Conservation (phyloP, 768 basidiomycete genomes). For the Suillus weaverae region DNA sequence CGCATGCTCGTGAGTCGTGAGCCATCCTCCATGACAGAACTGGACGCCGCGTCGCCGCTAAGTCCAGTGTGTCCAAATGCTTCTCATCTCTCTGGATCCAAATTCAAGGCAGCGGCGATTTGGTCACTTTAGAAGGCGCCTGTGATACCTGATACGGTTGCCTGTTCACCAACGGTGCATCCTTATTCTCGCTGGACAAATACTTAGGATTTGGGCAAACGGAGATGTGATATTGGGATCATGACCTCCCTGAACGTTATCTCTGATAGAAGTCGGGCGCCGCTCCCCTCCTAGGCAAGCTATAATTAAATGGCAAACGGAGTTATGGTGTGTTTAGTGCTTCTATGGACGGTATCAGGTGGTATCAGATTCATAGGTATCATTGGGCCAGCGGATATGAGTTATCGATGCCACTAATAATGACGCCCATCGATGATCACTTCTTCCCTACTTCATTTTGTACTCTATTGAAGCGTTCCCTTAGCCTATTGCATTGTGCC, state of each 20-base stretch:
- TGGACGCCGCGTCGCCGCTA: neutral
- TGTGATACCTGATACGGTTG: neutral
- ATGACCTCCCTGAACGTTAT: neutral
- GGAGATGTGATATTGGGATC: neutral
- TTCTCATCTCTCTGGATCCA: neutral
- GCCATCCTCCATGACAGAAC: neutral
- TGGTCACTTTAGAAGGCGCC: neutral
- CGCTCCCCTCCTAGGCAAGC: neutral
- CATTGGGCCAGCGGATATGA: neutral
- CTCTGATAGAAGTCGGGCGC: neutral
- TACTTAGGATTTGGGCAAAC: neutral
- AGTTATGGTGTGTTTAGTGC: neutral
- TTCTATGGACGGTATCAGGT: neutral
- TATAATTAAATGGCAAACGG: neutral
- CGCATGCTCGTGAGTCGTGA: neutral
- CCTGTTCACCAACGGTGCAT: neutral
- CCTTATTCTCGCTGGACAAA: neutral
- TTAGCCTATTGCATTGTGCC: neutral
- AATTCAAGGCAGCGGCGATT: neutral
- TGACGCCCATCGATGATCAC: neutral
- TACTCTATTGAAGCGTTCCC: neutral
- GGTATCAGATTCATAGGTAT: neutral
- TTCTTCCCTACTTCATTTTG: neutral
- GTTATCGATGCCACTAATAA: neutral
- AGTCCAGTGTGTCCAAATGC: neutral